phyloP scores from a whole-genome alignment of 768 basidiomycete species.

The Gloeostereum incarnatum region DNA sequence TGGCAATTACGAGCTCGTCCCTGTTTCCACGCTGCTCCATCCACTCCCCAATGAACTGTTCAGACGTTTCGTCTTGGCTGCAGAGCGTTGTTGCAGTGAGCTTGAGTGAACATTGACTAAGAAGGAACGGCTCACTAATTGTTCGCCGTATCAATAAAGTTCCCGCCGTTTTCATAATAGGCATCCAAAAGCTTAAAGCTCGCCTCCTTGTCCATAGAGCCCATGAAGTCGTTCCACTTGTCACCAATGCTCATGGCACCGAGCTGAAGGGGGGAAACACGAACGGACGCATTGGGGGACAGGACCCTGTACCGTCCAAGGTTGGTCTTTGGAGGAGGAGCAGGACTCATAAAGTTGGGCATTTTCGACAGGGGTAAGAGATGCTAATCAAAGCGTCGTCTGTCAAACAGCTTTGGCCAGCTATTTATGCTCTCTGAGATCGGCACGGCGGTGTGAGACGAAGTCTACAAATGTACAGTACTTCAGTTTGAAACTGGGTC shows the following conservation, averaged over 20 bases:
- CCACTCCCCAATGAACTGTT: slow-evolving; percentile 46
- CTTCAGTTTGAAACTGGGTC: too few species aligned
- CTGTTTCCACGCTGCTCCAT: slow-evolving; percentile 32
- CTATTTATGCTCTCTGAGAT: too few species aligned
- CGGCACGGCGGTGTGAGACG: too few species aligned
- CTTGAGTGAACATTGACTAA: neutral
- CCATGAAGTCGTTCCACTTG: slow-evolving; percentile 17
- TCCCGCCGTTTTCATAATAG: slow-evolving; percentile 33
- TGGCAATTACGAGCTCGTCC: slow-evolving; percentile 38
- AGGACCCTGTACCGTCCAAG: slow-evolving; percentile 24
- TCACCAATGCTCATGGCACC: slow-evolving; percentile 36
- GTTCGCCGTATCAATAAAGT: slow-evolving; percentile 41
- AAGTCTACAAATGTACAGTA: too few species aligned
- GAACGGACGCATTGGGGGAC: slow-evolving; percentile 24
- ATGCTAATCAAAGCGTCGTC: too few species aligned
- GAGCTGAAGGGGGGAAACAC: slow-evolving; percentile 31
- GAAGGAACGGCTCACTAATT: slow-evolving; percentile 21
- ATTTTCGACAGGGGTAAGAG: too few species aligned
- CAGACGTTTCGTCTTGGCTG: slow-evolving; percentile 48
- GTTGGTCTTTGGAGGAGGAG: slow-evolving; percentile 20
- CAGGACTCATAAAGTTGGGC: too few species aligned
- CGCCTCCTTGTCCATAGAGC: slow-evolving; percentile 27
- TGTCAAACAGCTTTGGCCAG: too few species aligned
- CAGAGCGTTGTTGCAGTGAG: too few species aligned
- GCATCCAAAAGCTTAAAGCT: slow-evolving; percentile 38